Evolutionary conservation across 768 basidiomycete genomes (phyloP).

Genomic region (Tubosaeta sp.): DNA sequence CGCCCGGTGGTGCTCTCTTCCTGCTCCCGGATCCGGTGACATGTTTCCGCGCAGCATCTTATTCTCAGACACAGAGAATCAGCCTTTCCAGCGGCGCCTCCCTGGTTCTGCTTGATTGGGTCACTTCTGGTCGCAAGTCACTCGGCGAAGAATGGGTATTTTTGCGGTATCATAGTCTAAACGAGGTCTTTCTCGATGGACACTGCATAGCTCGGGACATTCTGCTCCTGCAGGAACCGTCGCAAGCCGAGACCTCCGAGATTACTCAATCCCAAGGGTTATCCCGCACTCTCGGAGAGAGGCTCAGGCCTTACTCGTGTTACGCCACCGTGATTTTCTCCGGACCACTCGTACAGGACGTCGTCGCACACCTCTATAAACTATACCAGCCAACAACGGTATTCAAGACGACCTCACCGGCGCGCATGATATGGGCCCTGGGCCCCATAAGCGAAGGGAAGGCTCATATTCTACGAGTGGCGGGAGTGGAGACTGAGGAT

Average conservation of each 20-base stretch:
- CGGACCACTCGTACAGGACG: conserved; percentile 54
- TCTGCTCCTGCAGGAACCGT: conserved; percentile 61
- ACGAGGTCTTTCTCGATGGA: conserved; percentile 72
- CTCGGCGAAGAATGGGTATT: conserved; percentile 90
- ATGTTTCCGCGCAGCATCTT: conserved; percentile 80
- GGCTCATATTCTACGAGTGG: conserved; percentile 65
- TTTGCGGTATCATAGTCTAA: conserved; percentile 76
- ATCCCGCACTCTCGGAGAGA: conserved; percentile 49
- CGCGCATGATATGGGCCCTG: conserved; percentile 77
- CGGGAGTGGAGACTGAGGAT: conserved; percentile 71
- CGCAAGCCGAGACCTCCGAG: conserved; percentile 4
- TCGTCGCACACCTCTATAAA: conserved; percentile 45
- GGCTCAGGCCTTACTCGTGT: conserved; percentile 78
- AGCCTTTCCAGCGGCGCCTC: conserved; percentile 56
- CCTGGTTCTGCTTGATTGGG: conserved; percentile 81
- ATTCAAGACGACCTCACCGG: conserved; percentile 50
- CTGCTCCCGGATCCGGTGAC: conserved; percentile 92
- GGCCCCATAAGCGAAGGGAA: conserved; percentile 48
- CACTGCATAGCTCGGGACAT: conserved; percentile 71
- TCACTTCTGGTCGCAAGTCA: conserved; percentile 81
- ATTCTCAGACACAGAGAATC: conserved; percentile 82
- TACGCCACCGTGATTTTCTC: conserved; percentile 84
- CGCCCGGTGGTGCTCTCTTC: conserved; percentile 54
- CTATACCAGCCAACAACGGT: conserved; percentile 56
- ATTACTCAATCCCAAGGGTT: conserved; percentile 23